These are phyloP conservation scores for Drechslerella coelobrocha DNA, from an alignment of 2,329 filamentous ascomycete genomes.

Conservation along the genomic window DNA sequence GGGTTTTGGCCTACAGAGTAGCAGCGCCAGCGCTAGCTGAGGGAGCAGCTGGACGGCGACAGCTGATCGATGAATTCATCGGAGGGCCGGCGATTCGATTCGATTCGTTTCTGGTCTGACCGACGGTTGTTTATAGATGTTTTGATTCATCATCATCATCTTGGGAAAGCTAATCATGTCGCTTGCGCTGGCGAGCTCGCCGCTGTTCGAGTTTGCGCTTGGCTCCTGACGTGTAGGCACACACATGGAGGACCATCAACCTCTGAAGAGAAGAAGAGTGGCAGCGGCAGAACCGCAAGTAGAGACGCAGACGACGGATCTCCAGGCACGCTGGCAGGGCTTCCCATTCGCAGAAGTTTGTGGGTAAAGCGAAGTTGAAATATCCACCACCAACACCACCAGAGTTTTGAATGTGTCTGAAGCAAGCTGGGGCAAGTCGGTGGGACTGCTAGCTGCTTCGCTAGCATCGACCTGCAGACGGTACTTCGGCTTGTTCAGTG, in stretches of 20 bases:
- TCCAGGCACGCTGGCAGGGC: not conserved
- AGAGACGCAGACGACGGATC: not conserved
- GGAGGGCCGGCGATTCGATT: not conserved
- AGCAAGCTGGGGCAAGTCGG: not conserved
- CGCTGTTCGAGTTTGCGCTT: not conserved
- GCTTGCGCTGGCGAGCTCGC: not conserved
- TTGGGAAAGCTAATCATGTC: not conserved
- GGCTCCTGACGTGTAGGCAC: constrained; percentile 1
- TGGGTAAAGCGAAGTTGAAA: not conserved
- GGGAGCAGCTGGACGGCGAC: not conserved
- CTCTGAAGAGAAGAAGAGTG: too few relatives aligned
- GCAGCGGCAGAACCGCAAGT: too few relatives aligned
- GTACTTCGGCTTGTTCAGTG: constrained; percentile 20
- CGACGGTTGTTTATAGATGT: not conserved
- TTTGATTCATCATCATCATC: constrained; percentile 1
- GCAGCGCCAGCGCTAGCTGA: not conserved
- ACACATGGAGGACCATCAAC: not conserved
- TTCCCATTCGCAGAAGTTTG: not conserved
- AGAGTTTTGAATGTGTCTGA: too few relatives aligned
- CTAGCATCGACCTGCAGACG: not conserved
- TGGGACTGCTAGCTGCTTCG: constrained; percentile 11
- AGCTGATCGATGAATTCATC: not conserved
- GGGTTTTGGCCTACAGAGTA: too few relatives aligned
- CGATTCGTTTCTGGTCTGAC: not conserved
- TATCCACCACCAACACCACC: too few relatives aligned